Evolutionary conservation across 306 rosid species (phyloP).

Genomic region (Vigna angularis): DNA sequence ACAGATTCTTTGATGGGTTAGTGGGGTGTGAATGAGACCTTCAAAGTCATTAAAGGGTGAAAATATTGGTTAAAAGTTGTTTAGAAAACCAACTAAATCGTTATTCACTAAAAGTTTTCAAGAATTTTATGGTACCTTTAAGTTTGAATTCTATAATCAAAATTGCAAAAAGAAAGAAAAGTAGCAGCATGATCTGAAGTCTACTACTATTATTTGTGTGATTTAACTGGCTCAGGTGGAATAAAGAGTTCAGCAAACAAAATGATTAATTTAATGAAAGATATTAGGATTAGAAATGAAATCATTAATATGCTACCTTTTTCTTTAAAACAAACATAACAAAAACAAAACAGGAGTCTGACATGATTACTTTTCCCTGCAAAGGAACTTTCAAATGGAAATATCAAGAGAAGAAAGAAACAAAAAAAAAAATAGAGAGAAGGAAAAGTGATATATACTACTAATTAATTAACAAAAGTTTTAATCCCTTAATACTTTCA

Average conservation of each 20-base stretch:
- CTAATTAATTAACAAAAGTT: neutral
- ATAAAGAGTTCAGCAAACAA: neutral
- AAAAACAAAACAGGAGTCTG: conserved; percentile 4
- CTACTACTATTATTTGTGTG: neutral
- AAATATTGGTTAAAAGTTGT: neutral
- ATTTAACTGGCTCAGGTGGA: conserved; percentile 28
- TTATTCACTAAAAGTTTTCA: conserved; percentile 18
- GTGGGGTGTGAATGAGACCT: conserved; percentile 15
- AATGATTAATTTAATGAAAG: conserved; percentile 5
- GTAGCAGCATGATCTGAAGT: conserved; percentile 18
- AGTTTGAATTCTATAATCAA: conserved; percentile 15
- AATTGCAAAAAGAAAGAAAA: conserved; percentile 3
- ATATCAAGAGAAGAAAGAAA: neutral
- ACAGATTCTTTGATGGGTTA: conserved; percentile 31
- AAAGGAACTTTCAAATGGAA: conserved; percentile 4
- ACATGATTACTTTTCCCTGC: conserved; percentile 15
- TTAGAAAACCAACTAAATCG: conserved; percentile 13
- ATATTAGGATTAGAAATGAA: neutral
- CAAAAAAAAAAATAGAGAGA: neutral
- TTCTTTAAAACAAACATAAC: neutral
- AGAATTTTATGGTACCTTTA: conserved; percentile 29
- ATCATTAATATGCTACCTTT: neutral
- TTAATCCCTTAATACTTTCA: neutral
- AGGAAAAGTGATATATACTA: neutral
- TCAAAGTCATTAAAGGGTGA: conserved; percentile 33